Evolutionary conservation across 2,329 filamentous ascomycete species (phyloP).

Genomic region (Colletotrichum tropicicola): DNA sequence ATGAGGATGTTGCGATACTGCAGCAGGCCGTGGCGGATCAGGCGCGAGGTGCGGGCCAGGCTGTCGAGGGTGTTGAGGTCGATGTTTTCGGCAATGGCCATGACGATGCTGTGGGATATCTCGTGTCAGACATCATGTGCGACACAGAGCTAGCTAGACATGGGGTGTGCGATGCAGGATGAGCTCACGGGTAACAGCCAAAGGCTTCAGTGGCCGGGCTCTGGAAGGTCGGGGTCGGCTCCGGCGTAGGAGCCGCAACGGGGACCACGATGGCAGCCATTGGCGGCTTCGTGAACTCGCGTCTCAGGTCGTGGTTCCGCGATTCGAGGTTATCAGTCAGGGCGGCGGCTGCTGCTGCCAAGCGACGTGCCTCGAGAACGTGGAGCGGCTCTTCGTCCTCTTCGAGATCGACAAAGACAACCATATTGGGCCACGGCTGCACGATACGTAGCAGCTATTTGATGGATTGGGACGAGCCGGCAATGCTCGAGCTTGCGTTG

Average conservation of each 20-base stretch:
- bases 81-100: slow-evolving; percentile 77
- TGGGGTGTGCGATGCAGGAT: no score
- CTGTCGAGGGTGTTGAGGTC: slow-evolving; percentile 89
- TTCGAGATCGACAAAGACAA: slow-evolving; percentile 36
- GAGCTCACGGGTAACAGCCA: slow-evolving; percentile 46
- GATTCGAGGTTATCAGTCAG: slow-evolving; percentile 19
- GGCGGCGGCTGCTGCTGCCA: slow-evolving; percentile 17
- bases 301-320: slow-evolving; percentile 4
- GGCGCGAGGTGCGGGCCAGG: slow-evolving; percentile 82
- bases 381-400: slow-evolving; percentile 31
- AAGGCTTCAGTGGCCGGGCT: slow-evolving; percentile 41
- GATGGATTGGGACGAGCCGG: slow-evolving; percentile 5
- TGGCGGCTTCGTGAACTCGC: neutral
- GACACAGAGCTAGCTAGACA: no score
- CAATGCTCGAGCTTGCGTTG: slow-evolving; percentile 9
- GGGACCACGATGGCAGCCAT: neutral
- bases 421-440: slow-evolving; percentile 19
- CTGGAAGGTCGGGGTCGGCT: slow-evolving; percentile 26
- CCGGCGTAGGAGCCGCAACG: neutral
- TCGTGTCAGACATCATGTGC: slow-evolving; percentile 5
- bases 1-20: slow-evolving; percentile 81
- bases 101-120: slow-evolving; percentile 70
- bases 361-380: slow-evolving; percentile 18
- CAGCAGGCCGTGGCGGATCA: slow-evolving; percentile 79
- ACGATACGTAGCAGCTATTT: slow-evolving; percentile 1